Evolutionary conservation across 139 green algal species (phyloP).

Genomic region (Ulvella scutata): DNA sequence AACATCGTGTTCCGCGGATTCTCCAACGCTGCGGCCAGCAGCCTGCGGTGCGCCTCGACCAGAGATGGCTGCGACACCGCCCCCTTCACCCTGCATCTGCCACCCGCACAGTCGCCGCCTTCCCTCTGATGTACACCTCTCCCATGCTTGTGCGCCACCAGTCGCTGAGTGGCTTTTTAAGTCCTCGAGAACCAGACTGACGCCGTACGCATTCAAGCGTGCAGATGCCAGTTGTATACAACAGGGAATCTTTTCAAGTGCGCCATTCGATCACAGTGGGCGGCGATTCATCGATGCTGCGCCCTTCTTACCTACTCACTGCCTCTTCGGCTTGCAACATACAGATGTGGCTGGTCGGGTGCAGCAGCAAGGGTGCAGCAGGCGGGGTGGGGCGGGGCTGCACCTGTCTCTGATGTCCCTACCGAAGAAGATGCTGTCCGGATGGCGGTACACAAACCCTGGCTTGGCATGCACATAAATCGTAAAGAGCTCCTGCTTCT

Average conservation of each 20-base stretch:
- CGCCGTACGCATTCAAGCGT: background rate
- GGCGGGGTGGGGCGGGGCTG: background rate
- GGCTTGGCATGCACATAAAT: background rate
- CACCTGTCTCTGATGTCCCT: background rate
- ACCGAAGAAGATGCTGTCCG: background rate
- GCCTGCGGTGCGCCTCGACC: background rate
- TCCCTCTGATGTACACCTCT: background rate
- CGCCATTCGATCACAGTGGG: background rate
- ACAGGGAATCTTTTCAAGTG: background rate
- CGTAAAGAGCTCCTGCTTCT: background rate
- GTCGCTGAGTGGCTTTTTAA: too few relatives aligned
- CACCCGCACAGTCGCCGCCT: background rate
- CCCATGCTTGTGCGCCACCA: background rate
- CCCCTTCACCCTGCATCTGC: background rate
- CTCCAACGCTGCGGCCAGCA: conserved; percentile 7
- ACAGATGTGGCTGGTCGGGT: background rate
- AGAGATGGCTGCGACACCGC: conserved; percentile 2
- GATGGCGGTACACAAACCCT: too few relatives aligned
- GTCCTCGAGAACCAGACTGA: background rate
- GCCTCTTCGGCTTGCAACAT: background rate
- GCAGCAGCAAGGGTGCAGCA: too few relatives aligned
- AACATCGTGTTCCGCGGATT: conserved; percentile 10
- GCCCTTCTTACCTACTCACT: background rate
- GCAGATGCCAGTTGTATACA: background rate
- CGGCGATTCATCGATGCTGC: background rate